phyloP scores from a whole-genome alignment of 129 eudicot species.

The Apium graveolens region DNA sequence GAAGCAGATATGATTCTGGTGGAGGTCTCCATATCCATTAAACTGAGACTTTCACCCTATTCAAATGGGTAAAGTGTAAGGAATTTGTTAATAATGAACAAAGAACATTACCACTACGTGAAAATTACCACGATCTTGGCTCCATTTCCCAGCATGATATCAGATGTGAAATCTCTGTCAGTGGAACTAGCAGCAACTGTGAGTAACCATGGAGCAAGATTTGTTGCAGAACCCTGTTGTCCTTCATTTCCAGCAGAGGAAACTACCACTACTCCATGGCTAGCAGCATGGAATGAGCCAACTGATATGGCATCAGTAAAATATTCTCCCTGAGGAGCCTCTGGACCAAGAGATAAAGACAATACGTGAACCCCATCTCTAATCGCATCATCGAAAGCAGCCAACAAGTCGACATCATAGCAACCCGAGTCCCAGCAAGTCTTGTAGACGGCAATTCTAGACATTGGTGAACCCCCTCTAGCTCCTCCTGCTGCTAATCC shows the following conservation, averaged over 20 bases:
- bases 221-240: slow-evolving; percentile 48
- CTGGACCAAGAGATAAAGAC: slow-evolving; percentile 68
- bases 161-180: slow-evolving; percentile 62
- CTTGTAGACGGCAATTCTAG: slow-evolving; percentile 84
- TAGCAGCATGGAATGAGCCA: slow-evolving; percentile 78
- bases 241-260: slow-evolving; percentile 85
- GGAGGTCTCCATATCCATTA: slow-evolving; percentile 38
- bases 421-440: slow-evolving; percentile 86
- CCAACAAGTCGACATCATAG: slow-evolving; percentile 71
- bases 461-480: slow-evolving; percentile 85
- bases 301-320: slow-evolving; percentile 75
- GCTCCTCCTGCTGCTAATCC: slow-evolving; percentile 77
- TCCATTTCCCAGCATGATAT: slow-evolving; percentile 59
- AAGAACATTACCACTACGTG: background rate
- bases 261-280: slow-evolving; percentile 70
- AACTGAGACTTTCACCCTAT: slow-evolving; percentile 77
- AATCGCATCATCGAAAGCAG: slow-evolving; percentile 87
- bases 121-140: slow-evolving; percentile 39
- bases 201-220: slow-evolving; percentile 85
- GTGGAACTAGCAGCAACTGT: slow-evolving; percentile 87
- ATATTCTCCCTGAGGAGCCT: slow-evolving; percentile 76
- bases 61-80: slow-evolving; percentile 3
- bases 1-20: slow-evolving; percentile 63
- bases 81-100: background rate
- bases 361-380: slow-evolving; percentile 74